Evolutionary conservation across 164 flowering plant species (phyloP), one percentile per base, ranked within the genome.

Genomic region (Vitis vinifera): DNA sequence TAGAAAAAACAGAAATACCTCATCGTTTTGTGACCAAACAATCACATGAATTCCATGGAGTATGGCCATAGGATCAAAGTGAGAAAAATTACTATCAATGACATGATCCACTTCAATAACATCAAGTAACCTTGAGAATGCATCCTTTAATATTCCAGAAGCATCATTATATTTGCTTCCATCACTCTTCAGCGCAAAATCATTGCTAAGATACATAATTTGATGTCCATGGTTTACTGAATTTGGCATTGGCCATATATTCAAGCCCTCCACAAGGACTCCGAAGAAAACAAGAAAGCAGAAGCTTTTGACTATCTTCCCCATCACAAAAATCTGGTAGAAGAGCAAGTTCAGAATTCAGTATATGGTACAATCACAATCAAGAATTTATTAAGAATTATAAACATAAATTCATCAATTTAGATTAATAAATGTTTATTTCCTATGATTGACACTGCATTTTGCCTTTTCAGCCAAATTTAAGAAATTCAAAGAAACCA

Each of bases 201-300:
- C 88, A 51, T 76, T 78, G 23, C 81, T 72, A 57, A 93, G 7
- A 57, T 69, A 74, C 12, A 88, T 75, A n/a, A 59, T 77, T 12
- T 55, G 59, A 23, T 68, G 47, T 29, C 94, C 92, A 75, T 80
- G 69, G 68, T 65, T 83, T 27, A 81, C 83, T 1, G 83, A 84
- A 47, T 70, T 55, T 4, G 96, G 98, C 93, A 88, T 85, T 57
- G 98, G 98, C 94, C 98, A 91, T 70, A 92, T 71, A 59, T 84
- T 84, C 66, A 85, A 23, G 23, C 68, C 65, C 63, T 77, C 71
- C 50, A 57, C 74, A 17, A 68, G 50, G 23, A 67, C 29, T 31
- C 59, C 70, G 55, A 68, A 16, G 55, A 75, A 47, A 71, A 70
- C 19, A 30, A 61, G 59, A 53, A 82, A 10, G 27, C 70, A 31